phyloP scores from a whole-genome alignment of 352 stramenopile species.

The Globisporangium cystogenes region DNA sequence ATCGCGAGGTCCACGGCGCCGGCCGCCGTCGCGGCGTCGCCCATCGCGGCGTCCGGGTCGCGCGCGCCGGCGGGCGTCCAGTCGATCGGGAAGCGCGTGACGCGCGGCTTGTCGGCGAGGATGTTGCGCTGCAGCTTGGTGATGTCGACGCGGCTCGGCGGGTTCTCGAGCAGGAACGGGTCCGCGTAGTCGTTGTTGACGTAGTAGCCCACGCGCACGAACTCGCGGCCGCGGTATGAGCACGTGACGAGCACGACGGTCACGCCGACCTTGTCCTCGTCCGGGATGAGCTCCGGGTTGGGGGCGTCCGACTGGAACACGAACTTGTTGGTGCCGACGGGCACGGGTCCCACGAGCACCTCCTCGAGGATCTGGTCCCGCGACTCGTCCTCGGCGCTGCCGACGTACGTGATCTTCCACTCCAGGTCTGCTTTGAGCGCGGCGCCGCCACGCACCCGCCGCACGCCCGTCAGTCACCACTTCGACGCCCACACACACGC shows the following conservation, averaged over 20 bases:
- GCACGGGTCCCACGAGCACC: constrained; percentile 97
- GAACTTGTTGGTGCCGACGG: constrained; percentile 98
- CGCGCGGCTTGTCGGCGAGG: constrained; percentile 95
- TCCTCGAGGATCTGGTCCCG: constrained; percentile 98
- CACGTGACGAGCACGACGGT: constrained; percentile 98
- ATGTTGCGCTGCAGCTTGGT: constrained; percentile 95
- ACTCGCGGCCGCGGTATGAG: constrained; percentile 96
- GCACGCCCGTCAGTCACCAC: neutral
- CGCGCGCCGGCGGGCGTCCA: constrained; percentile 80
- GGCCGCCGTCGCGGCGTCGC: constrained; percentile 21
- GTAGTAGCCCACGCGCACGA: constrained; percentile 94
- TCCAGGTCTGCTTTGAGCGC: constrained; percentile 88
- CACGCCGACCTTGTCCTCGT: constrained; percentile 97
- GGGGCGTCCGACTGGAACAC: constrained; percentile 95
- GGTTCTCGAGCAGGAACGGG: constrained; percentile 82
- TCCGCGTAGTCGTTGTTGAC: constrained; percentile 99
- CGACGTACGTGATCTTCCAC: constrained; percentile 99
- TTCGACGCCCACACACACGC: neutral
- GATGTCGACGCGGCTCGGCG: constrained; percentile 79
- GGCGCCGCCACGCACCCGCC: too few species aligned
- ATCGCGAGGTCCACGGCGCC: constrained; percentile 36
- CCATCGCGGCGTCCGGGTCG: constrained; percentile 38
- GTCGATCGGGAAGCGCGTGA: constrained; percentile 95
- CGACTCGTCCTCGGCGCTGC: constrained; percentile 93
- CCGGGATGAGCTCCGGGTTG: constrained; percentile 89